These are phyloP conservation scores for Caryopteris hybrid DNA, from an alignment of 305 asterid genomes.

Conservation along the genomic window DNA sequence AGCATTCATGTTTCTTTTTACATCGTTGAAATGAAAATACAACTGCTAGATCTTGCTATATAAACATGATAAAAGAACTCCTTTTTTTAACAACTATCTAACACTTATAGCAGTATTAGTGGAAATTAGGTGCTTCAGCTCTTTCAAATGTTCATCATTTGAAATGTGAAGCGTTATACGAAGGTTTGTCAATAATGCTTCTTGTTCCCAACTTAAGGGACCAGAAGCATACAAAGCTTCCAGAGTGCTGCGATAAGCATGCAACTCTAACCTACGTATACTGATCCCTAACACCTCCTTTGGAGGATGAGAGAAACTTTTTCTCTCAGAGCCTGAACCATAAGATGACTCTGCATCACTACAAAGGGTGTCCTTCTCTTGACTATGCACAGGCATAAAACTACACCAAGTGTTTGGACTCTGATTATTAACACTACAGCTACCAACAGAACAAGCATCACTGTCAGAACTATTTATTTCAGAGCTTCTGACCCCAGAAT, in stretches of 20 bases:
- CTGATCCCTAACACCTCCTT: conserved; percentile 52
- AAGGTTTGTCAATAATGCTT: conserved; percentile 61
- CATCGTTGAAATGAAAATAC: conserved; percentile 24
- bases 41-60: conserved; percentile 14
- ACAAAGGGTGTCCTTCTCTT: conserved; percentile 37
- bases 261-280: conserved; percentile 65
- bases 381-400: conserved; percentile 27
- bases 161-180: conserved; percentile 65
- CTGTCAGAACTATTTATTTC: conserved; percentile 37
- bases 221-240: conserved; percentile 75
- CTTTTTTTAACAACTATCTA: conserved; percentile 28
- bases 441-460: conserved; percentile 65
- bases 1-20: conserved; percentile 29
- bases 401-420: conserved; percentile 19
- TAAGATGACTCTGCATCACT: conserved; percentile 68
- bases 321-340: conserved; percentile 34
- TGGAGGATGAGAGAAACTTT: conserved; percentile 29
- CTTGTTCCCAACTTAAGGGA: conserved; percentile 79
- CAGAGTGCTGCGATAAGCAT: conserved; percentile 65
- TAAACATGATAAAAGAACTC: conserved; percentile 1
- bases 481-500: conserved; percentile 35
- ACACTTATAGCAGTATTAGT: conserved; percentile 33
- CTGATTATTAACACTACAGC: conserved; percentile 43
- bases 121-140: conserved; percentile 56
- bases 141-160: conserved; percentile 74